Evolutionary conservation across 305 asterid species (phyloP), one percentile per base, ranked within the genome.

Genomic region (Salvia sclarea): DNA sequence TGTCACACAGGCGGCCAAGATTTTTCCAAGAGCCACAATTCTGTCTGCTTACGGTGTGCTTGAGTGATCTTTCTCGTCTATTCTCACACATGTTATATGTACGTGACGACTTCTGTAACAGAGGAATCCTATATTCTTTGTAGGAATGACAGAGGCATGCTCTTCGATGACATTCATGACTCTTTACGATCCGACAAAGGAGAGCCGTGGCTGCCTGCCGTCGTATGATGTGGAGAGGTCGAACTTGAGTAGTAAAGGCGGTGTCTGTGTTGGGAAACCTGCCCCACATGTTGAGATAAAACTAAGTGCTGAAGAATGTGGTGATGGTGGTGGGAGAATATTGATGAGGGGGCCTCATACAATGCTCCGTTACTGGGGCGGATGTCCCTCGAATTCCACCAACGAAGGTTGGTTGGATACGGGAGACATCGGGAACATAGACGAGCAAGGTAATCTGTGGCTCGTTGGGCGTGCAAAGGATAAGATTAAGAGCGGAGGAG

Each of bases 121-220:
- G n/a, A n/a, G n/a, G n/a, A n/a, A n/a, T n/a, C n/a, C n/a, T n/a
- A n/a, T n/a, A n/a, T 60, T 74, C 50, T 8, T 3, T 80, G 38
- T 76, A 87, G 96, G 98, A 61, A 93, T 91, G 97, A 90, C 98
- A 1, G 97, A 93, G 84, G 92, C 96, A 1, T 88, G 97, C 68
- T 90, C 98, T 40, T 93, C 98, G 37, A 60, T 93, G 74, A 91
- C 97, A 37, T 90, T 93, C 94, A 79, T 67, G 91, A 93, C 88
- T 25, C 92, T 93, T 50, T 75, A 83, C 70, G 89, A 82, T 56
- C 96, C 96, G 7, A 59, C 72, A 6, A 71, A 75, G 43, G 79
- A 75, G 53, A 56, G 66, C 54, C 64, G 31, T 17, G 58, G 24
- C 14, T 30, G 18, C 31, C 68, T 60, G 66, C 71, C 62, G 10